A percentile compares a stretch with the other conserved stretches of the same genome.
Conservation (phyloP, 1,284 basidiomycete genomes). For the Pseudomicrostroma phylloplanum region DNA sequence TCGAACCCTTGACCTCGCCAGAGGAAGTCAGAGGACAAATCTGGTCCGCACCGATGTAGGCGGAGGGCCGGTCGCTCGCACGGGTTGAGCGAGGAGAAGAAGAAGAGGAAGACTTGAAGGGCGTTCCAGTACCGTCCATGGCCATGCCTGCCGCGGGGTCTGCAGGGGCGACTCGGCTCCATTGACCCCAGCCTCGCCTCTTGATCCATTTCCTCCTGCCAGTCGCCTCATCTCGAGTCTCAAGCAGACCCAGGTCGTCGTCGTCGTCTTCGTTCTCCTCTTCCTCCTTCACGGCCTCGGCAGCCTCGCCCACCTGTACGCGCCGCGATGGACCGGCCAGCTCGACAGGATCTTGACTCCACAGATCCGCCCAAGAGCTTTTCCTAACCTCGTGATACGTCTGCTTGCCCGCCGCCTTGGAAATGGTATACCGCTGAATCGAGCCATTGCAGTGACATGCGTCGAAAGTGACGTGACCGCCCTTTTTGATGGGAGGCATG, state of each 20-base stretch:
- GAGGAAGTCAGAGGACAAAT: neutral
- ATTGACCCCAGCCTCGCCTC: neutral
- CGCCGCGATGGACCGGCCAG: neutral
- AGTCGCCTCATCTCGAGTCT: neutral
- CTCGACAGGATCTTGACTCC: slow-evolving; percentile 62
- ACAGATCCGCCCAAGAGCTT: slow-evolving; percentile 85
- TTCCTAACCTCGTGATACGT: slow-evolving; percentile 92
- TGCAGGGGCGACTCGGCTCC: neutral
- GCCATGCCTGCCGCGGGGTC: neutral
- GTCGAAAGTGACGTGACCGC: slow-evolving; percentile 88
- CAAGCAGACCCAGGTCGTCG: neutral
- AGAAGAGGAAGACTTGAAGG: neutral
- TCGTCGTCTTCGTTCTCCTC: neutral
- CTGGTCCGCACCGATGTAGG: slow-evolving; percentile 2
- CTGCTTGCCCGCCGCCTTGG: slow-evolving; percentile 88
- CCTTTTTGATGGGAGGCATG: slow-evolving; percentile 80
- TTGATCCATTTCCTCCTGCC: neutral
- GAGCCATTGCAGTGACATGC: slow-evolving; percentile 76
- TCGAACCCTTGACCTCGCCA: neutral
- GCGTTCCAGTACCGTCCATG: neutral
- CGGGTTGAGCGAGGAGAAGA: neutral
- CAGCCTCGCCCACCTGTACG: neutral
- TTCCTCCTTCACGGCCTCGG: neutral
- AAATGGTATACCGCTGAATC: slow-evolving; percentile 81
- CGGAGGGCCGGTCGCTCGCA: neutral